Base-by-base conservation (phyloP, 176 grass and related monocot species). In the Hyparrhenia diplandra region DNA sequence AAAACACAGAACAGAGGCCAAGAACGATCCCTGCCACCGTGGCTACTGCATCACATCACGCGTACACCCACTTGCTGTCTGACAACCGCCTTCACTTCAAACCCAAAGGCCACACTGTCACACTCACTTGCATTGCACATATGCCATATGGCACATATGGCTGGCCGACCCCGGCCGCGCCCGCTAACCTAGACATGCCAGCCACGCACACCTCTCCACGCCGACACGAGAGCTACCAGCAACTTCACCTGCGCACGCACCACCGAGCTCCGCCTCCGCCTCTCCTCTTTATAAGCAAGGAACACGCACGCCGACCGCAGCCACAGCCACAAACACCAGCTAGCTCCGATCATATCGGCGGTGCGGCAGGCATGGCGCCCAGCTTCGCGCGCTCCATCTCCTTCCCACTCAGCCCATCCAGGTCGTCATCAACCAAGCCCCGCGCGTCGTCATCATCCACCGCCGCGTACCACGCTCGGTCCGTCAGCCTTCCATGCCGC, bases 351-450 rank as follows among this genome's bases (percentile, higher is more conserved):
- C n/a, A n/a, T 1, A 27, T 25, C 57, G 10, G 57, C 57, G 8
- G 54, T 10, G 51, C 51, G n/a, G n/a, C n/a, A 52, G 49, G 5
- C 13, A 71, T 97, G 94, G 87, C 89, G 41, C 58, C 83, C 2
- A 79, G 64, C 69, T 97, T 97, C 52, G 81, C 27, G 5, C 94
- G 94, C 6, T 92, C 91, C 41, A 88, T 94, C 55, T 94, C 94
- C 21, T 71, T 94, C 62, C 89, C 94, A 2, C 87, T 95, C 4
- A 95, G 87, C 73, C 92, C 92, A 0, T 73, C 74, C 1, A 73
- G 85, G 47, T 85, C 66, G 0, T 76, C 54, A 3, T 24, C 54
- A 2, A 58, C 30, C 46, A 93, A 90, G 78, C 10, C 54, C 3
- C 23, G 29, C 14, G 2, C 28, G 2, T 20, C 46, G 18, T 21